Evolutionary conservation across 2,329 filamentous ascomycete genomes (phyloP), one percentile per base, ranked within the genome.

Genomic region (Teratosphaeria zuluensis): DNA sequence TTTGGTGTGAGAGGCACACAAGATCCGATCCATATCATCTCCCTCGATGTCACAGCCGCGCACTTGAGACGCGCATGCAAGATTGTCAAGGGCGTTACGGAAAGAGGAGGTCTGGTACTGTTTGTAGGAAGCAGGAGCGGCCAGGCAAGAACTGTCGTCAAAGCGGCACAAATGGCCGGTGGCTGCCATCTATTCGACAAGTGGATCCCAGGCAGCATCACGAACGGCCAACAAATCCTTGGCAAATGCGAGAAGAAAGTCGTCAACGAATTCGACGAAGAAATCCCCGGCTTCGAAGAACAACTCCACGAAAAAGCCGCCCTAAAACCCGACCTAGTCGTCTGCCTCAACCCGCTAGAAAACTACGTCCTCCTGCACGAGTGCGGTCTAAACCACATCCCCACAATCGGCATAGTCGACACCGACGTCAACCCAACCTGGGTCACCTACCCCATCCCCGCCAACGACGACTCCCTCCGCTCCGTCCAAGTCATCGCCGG

Each of bases 361-460:
- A 97, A 99, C 74, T 90, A 89, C 69, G 85, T 91, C 6, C 72
- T 96, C 72, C 78, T 99, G 69, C 90, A 94, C 74, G 94, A 99
- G 78, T 97, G 94, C 73, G 89, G 88, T 0, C 73, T 91, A 59
- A 87, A 90, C 71, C 89, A 87, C 69, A 89, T 99, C 59, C 94
- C 94, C 0, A 97, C 94, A 0, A 94, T 99, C 68, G 94, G 92
- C 53, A 81, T 99, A 59, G 88, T 97, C 65, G 94, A 99, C 74
- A 97, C 94, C 0, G 89, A 99, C 73, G 87, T 86, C 2, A 89
- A 97, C 74, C 90, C 94, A 0, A 90, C 90, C 0, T 92, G 89
- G 84, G 91, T 97, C 55, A 97, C 94, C 3, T 99, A 99, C 72
- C 89, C 89, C 14, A 96, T 99, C 66, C 94, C 94, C 1, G 90